Conservation (phyloP, 208 protist genomes). For the Trypanosoma lewisi region DNA sequence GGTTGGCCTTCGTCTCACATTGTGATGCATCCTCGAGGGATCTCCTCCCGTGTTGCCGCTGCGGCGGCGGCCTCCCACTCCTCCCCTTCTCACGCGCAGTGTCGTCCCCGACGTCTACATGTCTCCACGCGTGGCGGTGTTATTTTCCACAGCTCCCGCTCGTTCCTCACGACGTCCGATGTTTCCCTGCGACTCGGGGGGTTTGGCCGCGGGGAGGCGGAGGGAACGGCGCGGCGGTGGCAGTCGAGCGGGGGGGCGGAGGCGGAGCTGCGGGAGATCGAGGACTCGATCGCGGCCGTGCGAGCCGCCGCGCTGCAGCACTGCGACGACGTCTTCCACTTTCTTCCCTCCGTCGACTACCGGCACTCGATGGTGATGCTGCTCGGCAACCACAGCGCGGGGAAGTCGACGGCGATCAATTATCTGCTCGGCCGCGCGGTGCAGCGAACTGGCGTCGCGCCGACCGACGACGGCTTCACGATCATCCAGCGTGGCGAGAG, state of each 20-base stretch:
- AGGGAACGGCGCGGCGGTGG: not conserved
- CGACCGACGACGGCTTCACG: conserved; percentile 91
- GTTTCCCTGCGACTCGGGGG: not conserved
- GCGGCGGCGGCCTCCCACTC: too few species aligned
- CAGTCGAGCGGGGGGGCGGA: not conserved
- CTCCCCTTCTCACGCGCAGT: not conserved
- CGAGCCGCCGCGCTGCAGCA: conserved; percentile 34
- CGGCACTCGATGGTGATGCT: conserved; percentile 84
- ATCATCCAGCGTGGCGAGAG: conserved; percentile 62
- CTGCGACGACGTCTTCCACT: conserved; percentile 39
- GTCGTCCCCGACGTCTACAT: not conserved
- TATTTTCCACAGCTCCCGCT: not conserved
- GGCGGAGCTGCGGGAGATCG: conserved; percentile 20
- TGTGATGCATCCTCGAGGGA: too few species aligned
- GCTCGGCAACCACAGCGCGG: conserved; percentile 90
- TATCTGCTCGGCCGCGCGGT: conserved; percentile 67
- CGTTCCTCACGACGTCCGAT: not conserved
- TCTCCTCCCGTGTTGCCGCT: too few species aligned
- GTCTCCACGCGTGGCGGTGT: not conserved
- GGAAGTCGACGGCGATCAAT: conserved; percentile 92
- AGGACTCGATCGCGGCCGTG: conserved; percentile 30
- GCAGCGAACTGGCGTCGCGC: conserved; percentile 85
- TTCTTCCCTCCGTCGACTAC: conserved; percentile 31
- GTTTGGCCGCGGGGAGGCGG: not conserved
- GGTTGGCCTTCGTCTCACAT: too few species aligned